Evolutionary conservation across 306 rosid genomes (phyloP).

Genomic region (Cercis canadensis): DNA sequence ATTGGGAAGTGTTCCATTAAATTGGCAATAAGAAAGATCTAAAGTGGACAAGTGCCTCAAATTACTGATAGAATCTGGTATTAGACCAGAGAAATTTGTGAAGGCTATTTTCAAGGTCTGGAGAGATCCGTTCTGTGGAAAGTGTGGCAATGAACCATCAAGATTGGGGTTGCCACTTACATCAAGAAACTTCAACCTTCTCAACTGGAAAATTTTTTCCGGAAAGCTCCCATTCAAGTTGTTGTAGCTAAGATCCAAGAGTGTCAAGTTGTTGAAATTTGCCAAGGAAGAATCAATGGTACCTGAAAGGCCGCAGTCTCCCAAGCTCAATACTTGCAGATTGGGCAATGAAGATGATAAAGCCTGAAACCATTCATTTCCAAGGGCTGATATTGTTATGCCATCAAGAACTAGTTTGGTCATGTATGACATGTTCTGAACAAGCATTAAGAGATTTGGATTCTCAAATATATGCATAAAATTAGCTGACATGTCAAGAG

Average conservation of each 20-base stretch:
- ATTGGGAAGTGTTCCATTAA: neutral
- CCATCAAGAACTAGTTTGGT: conserved; percentile 45
- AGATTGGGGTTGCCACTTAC: neutral
- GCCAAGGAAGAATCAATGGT: conserved; percentile 31
- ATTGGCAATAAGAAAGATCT: neutral
- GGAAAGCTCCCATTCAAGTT: conserved; percentile 30
- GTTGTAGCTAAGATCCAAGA: neutral
- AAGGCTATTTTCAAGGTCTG: neutral
- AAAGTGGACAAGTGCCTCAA: conserved; percentile 5
- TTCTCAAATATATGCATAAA: no score
- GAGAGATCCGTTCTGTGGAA: conserved; percentile 12
- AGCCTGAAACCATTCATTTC: conserved; percentile 44
- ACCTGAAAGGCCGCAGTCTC: conserved; percentile 7
- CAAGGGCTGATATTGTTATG: conserved; percentile 33
- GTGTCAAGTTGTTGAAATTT: conserved; percentile 8
- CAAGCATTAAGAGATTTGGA: conserved; percentile 6
- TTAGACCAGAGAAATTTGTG: conserved; percentile 9
- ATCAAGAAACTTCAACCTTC: conserved; percentile 8
- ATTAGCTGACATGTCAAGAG: no score
- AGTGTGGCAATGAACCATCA: conserved; percentile 20
- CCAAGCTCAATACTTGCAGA: conserved; percentile 30
- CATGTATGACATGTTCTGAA: conserved; percentile 34
- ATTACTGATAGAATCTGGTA: conserved; percentile 15
- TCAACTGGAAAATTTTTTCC: neutral
- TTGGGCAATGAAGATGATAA: conserved; percentile 27